Percentiles rank a stretch among this genome's conserved stretches.
Conservation (phyloP, 257 asterid genomes). For the Ocimum tenuiflorum region DNA sequence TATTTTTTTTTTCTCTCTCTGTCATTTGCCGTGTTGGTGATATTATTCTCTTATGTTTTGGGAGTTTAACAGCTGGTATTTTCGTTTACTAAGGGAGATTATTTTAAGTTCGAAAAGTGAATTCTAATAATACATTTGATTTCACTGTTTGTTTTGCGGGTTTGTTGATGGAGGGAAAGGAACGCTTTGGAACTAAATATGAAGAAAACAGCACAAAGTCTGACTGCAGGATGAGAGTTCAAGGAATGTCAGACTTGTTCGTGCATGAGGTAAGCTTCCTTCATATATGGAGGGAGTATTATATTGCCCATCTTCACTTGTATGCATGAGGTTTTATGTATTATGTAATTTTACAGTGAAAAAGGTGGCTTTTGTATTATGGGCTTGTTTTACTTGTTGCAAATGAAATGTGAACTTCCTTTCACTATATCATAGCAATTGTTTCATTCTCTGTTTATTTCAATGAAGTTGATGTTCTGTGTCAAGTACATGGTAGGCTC, state of each 20-base stretch:
- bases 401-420: too few species aligned
- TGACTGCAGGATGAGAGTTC: conserved; percentile 42
- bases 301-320: not conserved
- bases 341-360: too few species aligned
- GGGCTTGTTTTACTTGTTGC: too few species aligned
- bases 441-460: not conserved
- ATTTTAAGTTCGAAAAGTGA: not conserved
- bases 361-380: too few species aligned
- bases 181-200: conserved; percentile 32
- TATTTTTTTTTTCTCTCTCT: not conserved
- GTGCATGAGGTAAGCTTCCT: conserved; percentile 38
- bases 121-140: conserved; percentile 15
- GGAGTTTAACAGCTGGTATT: not conserved
- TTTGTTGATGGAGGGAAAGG: conserved; percentile 37
- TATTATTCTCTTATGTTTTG: not conserved
- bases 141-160: conserved; percentile 21
- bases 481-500: not conserved
- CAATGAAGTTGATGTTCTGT: not conserved
- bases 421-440: not conserved
- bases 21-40: not conserved
- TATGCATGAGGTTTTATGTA: not conserved
- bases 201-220: conserved; percentile 33
- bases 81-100: not conserved
- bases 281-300: not conserved
- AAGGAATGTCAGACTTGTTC: conserved; percentile 55